These are phyloP conservation scores for Phaffia australis DNA, from an alignment of 768 basidiomycete genomes.

Conservation along the genomic window DNA sequence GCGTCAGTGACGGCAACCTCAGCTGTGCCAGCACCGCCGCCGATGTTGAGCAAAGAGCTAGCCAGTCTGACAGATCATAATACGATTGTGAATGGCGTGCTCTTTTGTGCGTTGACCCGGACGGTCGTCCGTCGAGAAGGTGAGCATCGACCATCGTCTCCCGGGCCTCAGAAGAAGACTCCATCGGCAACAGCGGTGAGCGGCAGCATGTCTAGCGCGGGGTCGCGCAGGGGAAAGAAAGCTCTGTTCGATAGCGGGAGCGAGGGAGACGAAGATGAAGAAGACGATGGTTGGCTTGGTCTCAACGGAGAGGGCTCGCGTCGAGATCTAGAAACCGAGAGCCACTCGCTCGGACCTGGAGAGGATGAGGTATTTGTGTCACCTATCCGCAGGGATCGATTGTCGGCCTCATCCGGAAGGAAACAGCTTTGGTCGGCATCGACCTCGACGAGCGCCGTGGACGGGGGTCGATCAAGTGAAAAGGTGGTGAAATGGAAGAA, in stretches of 20 bases:
- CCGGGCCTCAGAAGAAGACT: conserved; percentile 23
- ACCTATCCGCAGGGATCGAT: conserved; percentile 23
- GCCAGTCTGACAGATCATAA: conserved; percentile 33
- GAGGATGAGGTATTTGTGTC: conserved; percentile 36
- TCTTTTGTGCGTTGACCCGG: conserved; percentile 36
- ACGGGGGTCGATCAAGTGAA: not conserved
- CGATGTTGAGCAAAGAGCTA: conserved; percentile 36
- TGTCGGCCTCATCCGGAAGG: not conserved
- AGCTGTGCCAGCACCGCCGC: not conserved
- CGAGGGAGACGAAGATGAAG: conserved; percentile 30
- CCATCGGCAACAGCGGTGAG: not conserved
- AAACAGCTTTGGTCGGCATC: conserved; percentile 28
- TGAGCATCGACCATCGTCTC: conserved; percentile 32
- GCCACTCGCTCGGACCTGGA: conserved; percentile 31
- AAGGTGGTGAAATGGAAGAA: conserved; percentile 37
- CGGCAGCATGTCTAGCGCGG: not conserved
- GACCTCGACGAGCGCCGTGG: not conserved
- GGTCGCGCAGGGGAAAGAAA: conserved; percentile 5
- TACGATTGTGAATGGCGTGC: conserved; percentile 36
- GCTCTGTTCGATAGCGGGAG: conserved; percentile 15
- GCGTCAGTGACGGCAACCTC: too few relatives aligned
- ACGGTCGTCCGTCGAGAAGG: conserved; percentile 34
- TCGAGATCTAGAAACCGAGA: conserved; percentile 21
- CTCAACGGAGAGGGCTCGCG: conserved; percentile 26
- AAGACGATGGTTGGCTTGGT: conserved; percentile 30